Conservation (phyloP, 805 yeast species). For the Candida maris region DNA sequence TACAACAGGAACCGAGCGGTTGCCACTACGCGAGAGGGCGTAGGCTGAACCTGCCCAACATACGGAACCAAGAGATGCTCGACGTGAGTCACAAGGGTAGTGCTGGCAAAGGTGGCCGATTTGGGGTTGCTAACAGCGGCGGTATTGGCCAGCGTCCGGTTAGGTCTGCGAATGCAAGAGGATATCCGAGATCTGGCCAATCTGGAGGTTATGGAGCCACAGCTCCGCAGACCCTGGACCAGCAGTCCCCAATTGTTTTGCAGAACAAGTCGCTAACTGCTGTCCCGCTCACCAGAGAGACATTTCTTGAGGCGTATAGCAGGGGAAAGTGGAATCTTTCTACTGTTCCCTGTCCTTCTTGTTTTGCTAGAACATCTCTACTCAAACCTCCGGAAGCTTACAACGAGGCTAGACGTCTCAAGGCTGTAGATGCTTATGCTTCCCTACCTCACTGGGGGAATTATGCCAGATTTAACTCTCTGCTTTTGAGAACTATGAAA, state of each 20-base stretch:
- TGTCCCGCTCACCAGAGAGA: slow-evolving; percentile 45
- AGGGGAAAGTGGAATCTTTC: slow-evolving; percentile 57
- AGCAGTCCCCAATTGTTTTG: slow-evolving; percentile 13
- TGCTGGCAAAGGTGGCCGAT: slow-evolving; percentile 4
- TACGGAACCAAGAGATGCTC: too few species aligned
- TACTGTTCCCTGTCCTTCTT: slow-evolving; percentile 51
- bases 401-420: slow-evolving; percentile 44
- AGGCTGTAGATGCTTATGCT: slow-evolving; percentile 39
- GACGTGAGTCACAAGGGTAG: slow-evolving; percentile 14
- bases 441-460: slow-evolving; percentile 50
- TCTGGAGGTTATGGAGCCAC: slow-evolving; percentile 4
- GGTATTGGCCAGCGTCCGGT: slow-evolving; percentile 8
- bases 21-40: too few species aligned
- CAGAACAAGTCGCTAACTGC: slow-evolving; percentile 16
- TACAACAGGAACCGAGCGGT: too few species aligned
- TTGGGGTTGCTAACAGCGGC: slow-evolving; percentile 8
- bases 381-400: slow-evolving; percentile 59
- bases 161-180: neutral
- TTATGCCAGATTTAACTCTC: slow-evolving; percentile 34
- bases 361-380: slow-evolving; percentile 43
- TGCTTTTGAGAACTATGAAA: slow-evolving; percentile 37
- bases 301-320: slow-evolving; percentile 54
- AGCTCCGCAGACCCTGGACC: slow-evolving; percentile 10
- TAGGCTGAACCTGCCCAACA: too few species aligned
- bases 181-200: slow-evolving; percentile 2